Evolutionary conservation across 2,329 filamentous ascomycete genomes (phyloP).

Genomic region (Curvularia sp.): DNA sequence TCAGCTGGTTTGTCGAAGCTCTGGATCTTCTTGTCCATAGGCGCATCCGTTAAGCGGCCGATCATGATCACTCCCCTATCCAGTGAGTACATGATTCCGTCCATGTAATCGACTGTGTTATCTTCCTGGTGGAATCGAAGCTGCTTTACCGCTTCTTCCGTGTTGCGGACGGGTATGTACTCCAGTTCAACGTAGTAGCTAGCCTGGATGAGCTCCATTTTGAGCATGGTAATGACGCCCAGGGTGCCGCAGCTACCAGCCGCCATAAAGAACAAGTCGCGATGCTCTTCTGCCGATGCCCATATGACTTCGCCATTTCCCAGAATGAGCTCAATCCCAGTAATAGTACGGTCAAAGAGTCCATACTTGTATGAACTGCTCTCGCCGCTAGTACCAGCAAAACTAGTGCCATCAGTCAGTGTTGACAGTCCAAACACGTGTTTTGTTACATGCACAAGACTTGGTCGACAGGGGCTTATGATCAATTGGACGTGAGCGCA

Average conservation of each 20-base stretch:
- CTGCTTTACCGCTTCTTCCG: slow-evolving; percentile 57
- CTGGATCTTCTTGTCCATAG: slow-evolving; percentile 46
- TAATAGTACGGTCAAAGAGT: slow-evolving; percentile 69
- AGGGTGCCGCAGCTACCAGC: slow-evolving; percentile 67
- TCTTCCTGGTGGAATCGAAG: slow-evolving; percentile 57
- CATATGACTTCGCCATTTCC: slow-evolving; percentile 63
- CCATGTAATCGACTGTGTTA: slow-evolving; percentile 67
- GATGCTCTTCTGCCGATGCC: slow-evolving; percentile 54
- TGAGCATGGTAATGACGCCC: slow-evolving; percentile 66
- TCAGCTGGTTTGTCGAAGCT: slow-evolving; percentile 66
- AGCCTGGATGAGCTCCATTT: slow-evolving; percentile 64
- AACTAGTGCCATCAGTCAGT: slow-evolving; percentile 43
- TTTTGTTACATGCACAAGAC: neutral
- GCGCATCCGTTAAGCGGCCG: slow-evolving; percentile 62
- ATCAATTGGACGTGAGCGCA: neutral
- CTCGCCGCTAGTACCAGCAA: slow-evolving; percentile 70
- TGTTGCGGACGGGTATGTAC: slow-evolving; percentile 63
- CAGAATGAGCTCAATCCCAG: slow-evolving; percentile 68
- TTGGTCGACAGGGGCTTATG: neutral
- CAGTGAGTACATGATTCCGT: slow-evolving; percentile 69
- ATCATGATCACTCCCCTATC: slow-evolving; percentile 65
- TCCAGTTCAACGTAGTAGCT: slow-evolving; percentile 66
- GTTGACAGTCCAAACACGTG: neutral
- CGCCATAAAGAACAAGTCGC: slow-evolving; percentile 66
- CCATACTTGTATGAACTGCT: slow-evolving; percentile 71